A percentile compares a stretch with the other conserved stretches of the same genome.
Evolutionary conservation across 139 green algal species (phyloP).

Genomic region (Eudorina sp.): DNA sequence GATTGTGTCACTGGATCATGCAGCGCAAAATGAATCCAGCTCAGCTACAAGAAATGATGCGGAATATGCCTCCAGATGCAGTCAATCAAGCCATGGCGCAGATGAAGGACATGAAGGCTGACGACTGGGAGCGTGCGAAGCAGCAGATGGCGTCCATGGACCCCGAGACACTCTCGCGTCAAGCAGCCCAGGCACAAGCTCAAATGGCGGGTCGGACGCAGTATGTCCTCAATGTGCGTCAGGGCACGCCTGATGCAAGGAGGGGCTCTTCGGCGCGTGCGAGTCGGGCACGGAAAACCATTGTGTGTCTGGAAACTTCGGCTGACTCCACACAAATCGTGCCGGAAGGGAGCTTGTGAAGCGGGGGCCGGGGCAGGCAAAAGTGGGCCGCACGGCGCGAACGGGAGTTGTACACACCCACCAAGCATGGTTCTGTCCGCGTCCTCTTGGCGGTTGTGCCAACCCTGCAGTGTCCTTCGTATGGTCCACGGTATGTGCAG

Average conservation of each 20-base stretch:
- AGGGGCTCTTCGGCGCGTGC: too few relatives aligned
- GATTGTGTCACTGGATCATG: background rate
- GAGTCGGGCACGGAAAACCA: too few relatives aligned
- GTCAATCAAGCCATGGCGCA: slow-evolving; percentile 42
- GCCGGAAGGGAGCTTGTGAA: too few relatives aligned
- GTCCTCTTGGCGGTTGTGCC: too few relatives aligned
- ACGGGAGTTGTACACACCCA: too few relatives aligned
- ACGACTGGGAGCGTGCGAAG: slow-evolving; percentile 60
- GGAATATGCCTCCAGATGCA: slow-evolving; percentile 51
- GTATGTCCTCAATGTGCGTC: slow-evolving; percentile 60
- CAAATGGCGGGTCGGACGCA: slow-evolving; percentile 57
- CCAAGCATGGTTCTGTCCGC: too few relatives aligned
- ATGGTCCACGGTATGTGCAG: too few relatives aligned
- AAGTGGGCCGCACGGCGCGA: too few relatives aligned
- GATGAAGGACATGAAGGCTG: slow-evolving; percentile 56
- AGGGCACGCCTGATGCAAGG: too few relatives aligned
- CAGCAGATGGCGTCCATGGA: slow-evolving; percentile 63
- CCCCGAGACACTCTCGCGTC: slow-evolving; percentile 51
- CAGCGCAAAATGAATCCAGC: slow-evolving; percentile 43
- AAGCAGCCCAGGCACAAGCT: slow-evolving; percentile 49
- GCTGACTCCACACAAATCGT: too few relatives aligned
- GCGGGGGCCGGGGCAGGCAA: background rate
- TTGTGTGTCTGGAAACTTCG: too few relatives aligned
- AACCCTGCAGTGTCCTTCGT: too few relatives aligned
- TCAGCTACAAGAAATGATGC: slow-evolving; percentile 60